Conservation (phyloP, 257 asterid genomes). For the Catharanthus roseus region DNA sequence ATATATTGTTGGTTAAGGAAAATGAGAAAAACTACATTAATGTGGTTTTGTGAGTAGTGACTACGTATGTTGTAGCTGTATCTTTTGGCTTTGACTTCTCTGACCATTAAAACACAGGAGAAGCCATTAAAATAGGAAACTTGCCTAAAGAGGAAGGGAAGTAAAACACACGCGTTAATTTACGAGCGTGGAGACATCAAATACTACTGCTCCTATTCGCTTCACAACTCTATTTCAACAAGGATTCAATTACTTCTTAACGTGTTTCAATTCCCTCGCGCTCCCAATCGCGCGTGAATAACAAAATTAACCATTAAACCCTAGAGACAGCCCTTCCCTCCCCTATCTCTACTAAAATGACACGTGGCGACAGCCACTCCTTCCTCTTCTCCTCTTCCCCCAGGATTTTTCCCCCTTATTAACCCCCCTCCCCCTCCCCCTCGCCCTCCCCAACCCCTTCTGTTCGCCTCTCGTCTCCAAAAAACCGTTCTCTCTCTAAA, state of each 20-base stretch:
- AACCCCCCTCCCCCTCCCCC: neutral
- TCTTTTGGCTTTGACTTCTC: no score
- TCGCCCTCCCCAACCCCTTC: neutral
- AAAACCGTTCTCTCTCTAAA: neutral
- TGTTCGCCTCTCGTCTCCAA: neutral
- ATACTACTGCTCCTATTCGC: neutral
- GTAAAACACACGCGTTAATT: neutral
- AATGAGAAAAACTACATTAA: no score
- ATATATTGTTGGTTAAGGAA: no score
- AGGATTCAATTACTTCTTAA: neutral
- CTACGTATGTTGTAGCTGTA: no score
- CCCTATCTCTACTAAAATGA: constrained; percentile 28
- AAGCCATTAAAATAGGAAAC: no score
- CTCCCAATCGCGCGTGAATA: neutral
- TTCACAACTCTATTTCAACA: neutral
- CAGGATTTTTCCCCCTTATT: constrained; percentile 24
- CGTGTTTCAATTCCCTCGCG: neutral
- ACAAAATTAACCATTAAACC: constrained; percentile 28
- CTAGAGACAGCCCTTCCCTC: constrained; percentile 36
- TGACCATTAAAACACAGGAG: no score
- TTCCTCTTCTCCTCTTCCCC: neutral
- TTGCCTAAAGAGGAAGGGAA: neutral
- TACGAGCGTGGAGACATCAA: neutral
- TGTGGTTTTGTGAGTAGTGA: no score
- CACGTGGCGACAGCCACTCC: constrained; percentile 54